Evolutionary conservation across 1,284 basidiomycete species (phyloP), one percentile per base, ranked within the genome.

Genomic region (Ganoderma lucidum): DNA sequence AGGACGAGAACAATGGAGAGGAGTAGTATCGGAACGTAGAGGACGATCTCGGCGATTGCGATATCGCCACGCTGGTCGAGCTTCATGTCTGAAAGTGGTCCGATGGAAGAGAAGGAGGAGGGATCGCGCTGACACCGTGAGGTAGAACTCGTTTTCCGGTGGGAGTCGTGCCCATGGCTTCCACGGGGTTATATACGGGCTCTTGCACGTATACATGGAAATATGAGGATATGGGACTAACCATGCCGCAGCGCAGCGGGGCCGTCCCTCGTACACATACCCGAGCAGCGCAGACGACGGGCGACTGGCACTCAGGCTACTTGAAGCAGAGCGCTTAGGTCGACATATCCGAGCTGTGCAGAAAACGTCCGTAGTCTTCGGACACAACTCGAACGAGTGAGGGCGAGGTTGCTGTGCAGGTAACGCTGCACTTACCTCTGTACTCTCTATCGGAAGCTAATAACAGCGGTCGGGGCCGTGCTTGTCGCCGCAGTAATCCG

Each of bases 51-150:
- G 3, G 53, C 70, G 12, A 68, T 63, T 4, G 72, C 63, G 51
- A 73, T 68, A 44, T 62, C 64, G 9, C 74, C 72, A 15, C 72
- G 74, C 19, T 65, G 58, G 62, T 72, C 67, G 39, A 75, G 67
- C 14, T 45, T 63, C 67, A 70, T 68, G 35, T 59, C 32, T 2
- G 9, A 8, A 3, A 3, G 8, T 8, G 32, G 35, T 58, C 56
- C 17, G 32, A 37, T 42, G 59, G 12, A 41, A 28, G 19, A 10
- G 41, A 14, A 2, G 12, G 9, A 15, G 14, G 9, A 30, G 8
- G n/a, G 30, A 30, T n/a, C 9, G 48, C 23, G 23, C 48, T 28
- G 48, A 51, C 23, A 35, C 14, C 48, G 32, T 42, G 39, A 15
- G 23, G 39, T 10, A 9, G 37, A 28, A 28, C 37, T 8, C 12